Evolutionary conservation across 2,329 filamentous ascomycete genomes (phyloP).

Genomic region (Diaporthe sp.): DNA sequence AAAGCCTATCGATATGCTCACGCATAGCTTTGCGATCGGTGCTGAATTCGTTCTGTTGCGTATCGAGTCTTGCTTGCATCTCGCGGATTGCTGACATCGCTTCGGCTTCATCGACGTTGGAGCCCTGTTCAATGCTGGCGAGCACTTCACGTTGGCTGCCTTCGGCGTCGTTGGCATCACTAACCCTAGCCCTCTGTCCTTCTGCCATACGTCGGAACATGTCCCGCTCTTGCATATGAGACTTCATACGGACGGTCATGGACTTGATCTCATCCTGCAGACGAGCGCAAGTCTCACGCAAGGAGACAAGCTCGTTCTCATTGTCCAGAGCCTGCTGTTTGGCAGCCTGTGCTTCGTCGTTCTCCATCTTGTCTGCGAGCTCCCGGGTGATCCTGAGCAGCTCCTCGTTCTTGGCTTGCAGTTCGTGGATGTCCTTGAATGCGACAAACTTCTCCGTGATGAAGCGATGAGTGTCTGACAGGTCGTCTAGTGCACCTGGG

Average conservation of each 20-base stretch:
- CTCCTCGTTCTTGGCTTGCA: conserved; percentile 90
- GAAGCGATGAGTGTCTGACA: conserved; percentile 87
- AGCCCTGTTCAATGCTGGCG: conserved; percentile 67
- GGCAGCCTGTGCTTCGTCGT: conserved; percentile 80
- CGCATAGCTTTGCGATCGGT: conserved; percentile 85
- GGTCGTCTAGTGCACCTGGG: conserved; percentile 76
- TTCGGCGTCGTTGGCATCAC: conserved; percentile 75
- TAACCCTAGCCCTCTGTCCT: conserved; percentile 66
- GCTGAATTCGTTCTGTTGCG: conserved; percentile 85
- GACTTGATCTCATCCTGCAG: conserved; percentile 86
- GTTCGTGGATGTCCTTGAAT: conserved; percentile 85
- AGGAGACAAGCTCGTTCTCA: conserved; percentile 76
- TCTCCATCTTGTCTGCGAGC: conserved; percentile 90
- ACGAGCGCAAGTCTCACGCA: conserved; percentile 44
- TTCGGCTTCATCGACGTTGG: conserved; percentile 70
- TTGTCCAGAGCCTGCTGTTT: conserved; percentile 72
- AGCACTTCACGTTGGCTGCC: conserved; percentile 69
- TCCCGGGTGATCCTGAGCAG: conserved; percentile 85
- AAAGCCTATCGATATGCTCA: conserved; percentile 84
- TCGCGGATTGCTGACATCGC: conserved; percentile 85
- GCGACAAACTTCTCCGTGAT: conserved; percentile 91
- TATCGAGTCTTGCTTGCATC: conserved; percentile 89
- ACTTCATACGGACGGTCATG: conserved; percentile 86
- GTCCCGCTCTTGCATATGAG: conserved; percentile 94
- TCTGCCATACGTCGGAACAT: conserved; percentile 97